Base-by-base conservation (phyloP, 75 land plant species). In the Gnetum montanum region DNA sequence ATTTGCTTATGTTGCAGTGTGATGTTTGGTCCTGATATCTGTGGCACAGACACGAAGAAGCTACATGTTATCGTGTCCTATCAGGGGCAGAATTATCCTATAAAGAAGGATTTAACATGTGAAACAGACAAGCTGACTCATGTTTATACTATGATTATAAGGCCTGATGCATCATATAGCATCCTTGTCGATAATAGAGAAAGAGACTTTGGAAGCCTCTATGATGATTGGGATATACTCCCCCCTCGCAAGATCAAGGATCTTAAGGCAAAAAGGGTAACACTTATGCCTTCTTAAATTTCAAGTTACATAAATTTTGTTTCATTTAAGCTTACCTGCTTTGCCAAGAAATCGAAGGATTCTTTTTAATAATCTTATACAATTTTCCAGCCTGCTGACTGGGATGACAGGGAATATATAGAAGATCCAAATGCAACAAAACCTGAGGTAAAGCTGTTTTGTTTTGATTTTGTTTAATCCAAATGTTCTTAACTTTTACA, bases 21-120 rank as follows among this genome's bases (percentile, higher is more conserved):
- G 7, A 89, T 89, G 95, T 89, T 89, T 71, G 95, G 95, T 41
- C 95, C 95, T 18, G 95, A 89, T 60, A 61, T 89, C 23, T 89
- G 95, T 67, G 95, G 95, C 28, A 68, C 86, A 43, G 56, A 69
- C 12, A 85, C 75, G 19, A 89, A 89, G 72, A 85, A 86, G 53
- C 64, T 85, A 15, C 95, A 89, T 66, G 78, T 70, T 25, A 89
- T 89, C 34, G 51, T 79, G 46, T 58, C 82, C 23, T 85, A 82
- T 61, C 81, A 85, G 41, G 86, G 83, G 3, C 75, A 70, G 52
- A 89, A 83, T 40, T 71, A 89, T 72, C 78, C 76, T 5, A 56
- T 82, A 40, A 89, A 89, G 70, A 89, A 85, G 64, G 80, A 82
- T 27, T 12, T 85, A n/a, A 59, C 65, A 25, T 89, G 95, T 58